Percentiles rank a stretch among this genome's conserved stretches.
These are phyloP conservation scores for Phytophthora crassamura DNA, from an alignment of 352 stramenopile genomes.

Conservation along the genomic window DNA sequence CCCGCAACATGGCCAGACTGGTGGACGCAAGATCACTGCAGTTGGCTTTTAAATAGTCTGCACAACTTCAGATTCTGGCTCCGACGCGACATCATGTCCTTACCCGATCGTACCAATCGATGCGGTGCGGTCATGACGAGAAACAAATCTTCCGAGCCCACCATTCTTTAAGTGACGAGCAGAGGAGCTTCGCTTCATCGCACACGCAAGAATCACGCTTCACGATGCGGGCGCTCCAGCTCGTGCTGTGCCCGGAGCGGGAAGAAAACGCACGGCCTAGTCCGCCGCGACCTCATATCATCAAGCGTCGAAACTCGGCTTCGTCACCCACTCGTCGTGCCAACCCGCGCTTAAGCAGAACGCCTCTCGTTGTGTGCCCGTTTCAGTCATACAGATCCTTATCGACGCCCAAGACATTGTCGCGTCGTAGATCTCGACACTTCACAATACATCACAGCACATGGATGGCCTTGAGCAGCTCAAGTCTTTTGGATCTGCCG, in stretches of 20 bases:
- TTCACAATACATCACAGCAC: conserved; percentile 7
- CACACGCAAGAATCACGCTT: not conserved
- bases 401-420: conserved; percentile 24
- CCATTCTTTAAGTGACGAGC: conserved; percentile 9
- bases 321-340: conserved; percentile 16
- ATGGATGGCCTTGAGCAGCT: conserved; percentile 12
- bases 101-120: conserved; percentile 3
- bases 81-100: conserved; percentile 8
- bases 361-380: conserved; percentile 16
- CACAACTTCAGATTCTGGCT: not conserved
- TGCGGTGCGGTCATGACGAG: not conserved
- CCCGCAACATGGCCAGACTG: no score
- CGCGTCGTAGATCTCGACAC: conserved; percentile 27
- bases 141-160: not conserved
- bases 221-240: conserved; percentile 31
- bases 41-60: conserved; percentile 15
- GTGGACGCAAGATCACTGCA: no score
- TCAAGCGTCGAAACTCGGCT: conserved; percentile 28
- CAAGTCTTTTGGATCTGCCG: conserved; percentile 10
- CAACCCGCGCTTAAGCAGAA: conserved; percentile 9
- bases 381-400: conserved; percentile 11
- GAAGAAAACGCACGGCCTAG: conserved; percentile 28
- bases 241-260: conserved; percentile 26
- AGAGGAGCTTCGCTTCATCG: conserved; percentile 6
- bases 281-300: conserved; percentile 16